phyloP scores from a whole-genome alignment of 1,139 yeast species.

The Zygosaccharomyces pseudobailii region DNA sequence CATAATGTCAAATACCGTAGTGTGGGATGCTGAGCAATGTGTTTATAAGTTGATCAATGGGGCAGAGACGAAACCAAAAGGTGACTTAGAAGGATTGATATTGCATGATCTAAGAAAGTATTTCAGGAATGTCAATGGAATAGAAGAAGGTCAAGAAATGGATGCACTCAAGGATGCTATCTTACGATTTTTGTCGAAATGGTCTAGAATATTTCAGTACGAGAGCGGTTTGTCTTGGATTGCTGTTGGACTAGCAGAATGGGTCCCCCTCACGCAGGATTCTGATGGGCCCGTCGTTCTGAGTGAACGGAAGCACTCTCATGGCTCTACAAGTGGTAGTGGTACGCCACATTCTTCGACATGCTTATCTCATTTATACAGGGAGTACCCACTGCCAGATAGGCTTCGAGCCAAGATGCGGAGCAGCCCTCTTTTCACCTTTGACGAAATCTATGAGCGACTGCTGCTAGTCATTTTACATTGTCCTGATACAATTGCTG shows the following conservation, averaged over 20 bases:
- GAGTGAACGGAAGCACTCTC: conserved; percentile 28
- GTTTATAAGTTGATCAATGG: conserved; percentile 8
- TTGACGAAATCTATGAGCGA: conserved; percentile 71
- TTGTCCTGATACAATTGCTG: conserved; percentile 46
- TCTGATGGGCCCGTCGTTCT: conserved; percentile 23
- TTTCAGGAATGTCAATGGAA: conserved; percentile 22
- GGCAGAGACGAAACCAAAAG: conserved; percentile 9
- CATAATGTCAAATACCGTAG: conserved; percentile 50
- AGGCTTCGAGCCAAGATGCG: conserved; percentile 21
- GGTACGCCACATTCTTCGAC: conserved; percentile 3
- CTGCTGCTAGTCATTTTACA: conserved; percentile 71
- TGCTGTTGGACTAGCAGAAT: conserved; percentile 82
- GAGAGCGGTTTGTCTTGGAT: conserved; percentile 84
- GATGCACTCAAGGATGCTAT: conserved; percentile 58
- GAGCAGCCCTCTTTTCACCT: conserved; percentile 27
- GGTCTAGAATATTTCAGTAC: conserved; percentile 76
- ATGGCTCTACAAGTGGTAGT: conserved; percentile 7
- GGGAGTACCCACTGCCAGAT: conserved; percentile 30
- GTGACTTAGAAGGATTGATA: conserved; percentile 23
- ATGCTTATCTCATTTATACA: conserved; percentile 20
- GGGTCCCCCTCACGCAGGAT: conserved; percentile 51
- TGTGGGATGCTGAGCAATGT: conserved; percentile 21
- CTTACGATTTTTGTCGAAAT: conserved; percentile 59
- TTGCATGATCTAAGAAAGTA: conserved; percentile 31
- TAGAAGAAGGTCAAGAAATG: conserved; percentile 44